These are phyloP conservation scores for Aristolochia californica DNA, from an alignment of 164 flowering plant species.

Conservation along the genomic window DNA sequence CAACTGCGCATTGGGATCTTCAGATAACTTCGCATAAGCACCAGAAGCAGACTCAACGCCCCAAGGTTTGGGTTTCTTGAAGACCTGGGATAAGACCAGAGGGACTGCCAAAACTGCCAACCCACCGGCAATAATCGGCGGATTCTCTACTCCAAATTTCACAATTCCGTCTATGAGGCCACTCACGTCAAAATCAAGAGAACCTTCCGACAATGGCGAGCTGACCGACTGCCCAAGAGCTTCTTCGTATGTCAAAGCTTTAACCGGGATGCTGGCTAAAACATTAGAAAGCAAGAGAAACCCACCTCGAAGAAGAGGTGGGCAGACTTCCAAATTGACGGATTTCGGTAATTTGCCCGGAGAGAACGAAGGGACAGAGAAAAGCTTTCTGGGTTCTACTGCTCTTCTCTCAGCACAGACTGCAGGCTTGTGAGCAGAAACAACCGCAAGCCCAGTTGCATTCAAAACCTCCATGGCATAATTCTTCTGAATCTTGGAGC, in stretches of 20 bases:
- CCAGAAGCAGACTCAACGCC: slow-evolving; percentile 76
- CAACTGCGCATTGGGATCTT: slow-evolving; percentile 55
- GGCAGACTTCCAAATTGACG: slow-evolving; percentile 5
- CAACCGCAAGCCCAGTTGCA: slow-evolving; percentile 54
- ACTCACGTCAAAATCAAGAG: slow-evolving; percentile 31
- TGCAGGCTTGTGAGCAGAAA: slow-evolving; percentile 35
- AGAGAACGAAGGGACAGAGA: slow-evolving; percentile 25
- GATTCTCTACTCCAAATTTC: slow-evolving; percentile 49
- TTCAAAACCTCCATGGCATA: slow-evolving; percentile 76
- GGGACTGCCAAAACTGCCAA: slow-evolving; percentile 54
- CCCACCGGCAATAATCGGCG: slow-evolving; percentile 52
- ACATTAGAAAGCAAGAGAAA: slow-evolving; percentile 49
- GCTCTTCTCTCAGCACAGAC: slow-evolving; percentile 33
- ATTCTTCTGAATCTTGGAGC: slow-evolving; percentile 1
- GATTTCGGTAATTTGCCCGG: slow-evolving; percentile 27
- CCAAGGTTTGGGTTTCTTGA: slow-evolving; percentile 51
- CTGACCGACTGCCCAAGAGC: slow-evolving; percentile 53
- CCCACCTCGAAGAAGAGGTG: slow-evolving; percentile 25
- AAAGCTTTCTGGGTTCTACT: slow-evolving; percentile 37
- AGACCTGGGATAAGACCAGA: slow-evolving; percentile 49
- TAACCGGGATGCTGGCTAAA: slow-evolving; percentile 35
- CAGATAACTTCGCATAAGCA: slow-evolving; percentile 64
- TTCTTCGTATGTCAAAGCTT: slow-evolving; percentile 79
- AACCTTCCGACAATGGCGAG: slow-evolving; percentile 12
- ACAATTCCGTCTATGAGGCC: slow-evolving; percentile 36